phyloP scores from a whole-genome alignment of 768 basidiomycete species.

The Crassisporium funariophilum region DNA sequence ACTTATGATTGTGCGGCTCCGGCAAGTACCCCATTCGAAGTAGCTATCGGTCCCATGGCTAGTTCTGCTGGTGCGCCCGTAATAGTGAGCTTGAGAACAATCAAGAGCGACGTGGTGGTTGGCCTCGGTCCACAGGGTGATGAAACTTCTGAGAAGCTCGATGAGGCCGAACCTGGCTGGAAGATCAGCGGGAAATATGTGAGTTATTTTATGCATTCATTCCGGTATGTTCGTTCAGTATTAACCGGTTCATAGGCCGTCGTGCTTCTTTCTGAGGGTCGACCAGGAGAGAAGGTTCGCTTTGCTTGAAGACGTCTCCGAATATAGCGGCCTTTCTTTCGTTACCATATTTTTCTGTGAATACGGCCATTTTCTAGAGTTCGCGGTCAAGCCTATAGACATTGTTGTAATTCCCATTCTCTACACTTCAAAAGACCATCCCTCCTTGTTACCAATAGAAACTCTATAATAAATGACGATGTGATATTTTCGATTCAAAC shows the following conservation, averaged over 20 bases:
- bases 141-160: constrained; percentile 73
- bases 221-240: not conserved
- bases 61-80: constrained; percentile 85
- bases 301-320: constrained; percentile 49
- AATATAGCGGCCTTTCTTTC: too few relatives aligned
- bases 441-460: too few relatives aligned
- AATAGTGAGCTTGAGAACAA: constrained; percentile 83
- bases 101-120: constrained; percentile 96
- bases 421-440: too few relatives aligned
- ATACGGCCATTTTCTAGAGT: too few relatives aligned
- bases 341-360: too few relatives aligned
- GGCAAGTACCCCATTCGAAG: constrained; percentile 83
- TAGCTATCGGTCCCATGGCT: constrained; percentile 93
- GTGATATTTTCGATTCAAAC: too few relatives aligned
- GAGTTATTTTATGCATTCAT: constrained; percentile 37
- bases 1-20: constrained; percentile 88
- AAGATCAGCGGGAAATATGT: constrained; percentile 98
- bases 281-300: constrained; percentile 86
- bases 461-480: too few relatives aligned
- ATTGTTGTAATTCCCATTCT: too few relatives aligned
- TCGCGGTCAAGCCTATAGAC: too few relatives aligned
- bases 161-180: constrained; percentile 89
- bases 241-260: constrained; percentile 59
- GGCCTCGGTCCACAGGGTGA: constrained; percentile 75
- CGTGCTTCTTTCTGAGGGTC: constrained; percentile 83